These are phyloP conservation scores for Xylaria intraflava DNA, from an alignment of 495 filamentous ascomycete species.

Conservation along the genomic window DNA sequence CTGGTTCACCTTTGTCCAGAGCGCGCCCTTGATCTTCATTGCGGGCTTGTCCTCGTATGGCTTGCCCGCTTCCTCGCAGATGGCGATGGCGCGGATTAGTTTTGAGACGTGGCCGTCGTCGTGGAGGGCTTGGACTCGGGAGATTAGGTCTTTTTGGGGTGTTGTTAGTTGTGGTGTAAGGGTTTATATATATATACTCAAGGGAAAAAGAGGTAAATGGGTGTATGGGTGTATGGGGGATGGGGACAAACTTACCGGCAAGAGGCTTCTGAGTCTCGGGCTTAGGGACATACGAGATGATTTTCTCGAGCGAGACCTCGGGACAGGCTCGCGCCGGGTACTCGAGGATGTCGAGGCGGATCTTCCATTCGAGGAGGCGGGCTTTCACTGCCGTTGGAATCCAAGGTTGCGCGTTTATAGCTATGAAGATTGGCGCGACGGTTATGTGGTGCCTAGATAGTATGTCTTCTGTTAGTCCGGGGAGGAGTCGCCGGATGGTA, in stretches of 20 bases:
- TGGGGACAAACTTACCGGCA: not conserved
- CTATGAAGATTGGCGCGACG: slow-evolving; percentile 32
- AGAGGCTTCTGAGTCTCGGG: slow-evolving; percentile 3
- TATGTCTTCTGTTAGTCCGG: too few species aligned
- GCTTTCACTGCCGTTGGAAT: slow-evolving; percentile 43
- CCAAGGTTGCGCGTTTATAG: slow-evolving; percentile 35
- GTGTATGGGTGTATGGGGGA: not conserved
- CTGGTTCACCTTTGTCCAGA: slow-evolving; percentile 67
- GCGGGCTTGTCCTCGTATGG: slow-evolving; percentile 36
- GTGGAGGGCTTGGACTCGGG: slow-evolving; percentile 42
- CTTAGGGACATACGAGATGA: slow-evolving; percentile 46
- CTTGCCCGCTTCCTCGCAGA: slow-evolving; percentile 26
- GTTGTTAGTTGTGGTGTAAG: not conserved
- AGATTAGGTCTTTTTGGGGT: slow-evolving; percentile 40
- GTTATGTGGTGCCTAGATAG: slow-evolving; percentile 46
- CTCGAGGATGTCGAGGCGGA: slow-evolving; percentile 59
- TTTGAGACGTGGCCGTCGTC: slow-evolving; percentile 82
- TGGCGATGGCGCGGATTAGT: slow-evolving; percentile 58
- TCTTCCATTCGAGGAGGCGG: slow-evolving; percentile 70
- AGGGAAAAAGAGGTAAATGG: not conserved
- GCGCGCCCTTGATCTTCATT: slow-evolving; percentile 52
- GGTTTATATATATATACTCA: not conserved
- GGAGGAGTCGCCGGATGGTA: too few species aligned
- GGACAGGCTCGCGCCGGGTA: slow-evolving; percentile 58
- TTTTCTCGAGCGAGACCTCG: slow-evolving; percentile 46